A percentile compares a stretch with the other conserved stretches of the same genome.
Evolutionary conservation across 106 monocot species (phyloP).

Genomic region (Allium fistulosum): DNA sequence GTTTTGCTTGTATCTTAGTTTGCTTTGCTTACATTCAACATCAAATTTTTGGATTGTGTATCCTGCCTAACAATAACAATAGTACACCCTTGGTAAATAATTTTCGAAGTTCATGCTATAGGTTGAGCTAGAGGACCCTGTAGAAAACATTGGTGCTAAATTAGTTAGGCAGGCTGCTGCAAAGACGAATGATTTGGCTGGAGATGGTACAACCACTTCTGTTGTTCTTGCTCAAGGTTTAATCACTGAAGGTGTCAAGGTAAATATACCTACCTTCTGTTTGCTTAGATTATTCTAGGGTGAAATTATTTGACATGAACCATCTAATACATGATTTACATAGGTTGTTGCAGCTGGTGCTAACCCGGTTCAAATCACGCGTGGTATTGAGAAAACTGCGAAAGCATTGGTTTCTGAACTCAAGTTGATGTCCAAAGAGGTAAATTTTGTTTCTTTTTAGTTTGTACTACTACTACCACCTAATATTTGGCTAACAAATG

Average conservation of each 20-base stretch:
- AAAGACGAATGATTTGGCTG: conserved; percentile 59
- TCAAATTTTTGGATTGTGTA: too few relatives aligned
- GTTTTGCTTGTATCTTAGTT: too few relatives aligned
- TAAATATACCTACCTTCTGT: too few relatives aligned
- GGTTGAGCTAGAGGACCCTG: conserved; percentile 60
- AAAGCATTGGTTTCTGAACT: conserved; percentile 58
- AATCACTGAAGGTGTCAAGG: conserved; percentile 56
- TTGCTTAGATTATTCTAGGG: too few relatives aligned
- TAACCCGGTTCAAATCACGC: conserved; percentile 72
- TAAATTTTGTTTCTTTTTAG: conserved; percentile 6
- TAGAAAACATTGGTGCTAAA: conserved; percentile 67
- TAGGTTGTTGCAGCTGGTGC: conserved; percentile 47
- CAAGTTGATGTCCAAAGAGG: conserved; percentile 61
- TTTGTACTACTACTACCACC: background rate
- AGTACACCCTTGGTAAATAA: too few relatives aligned
- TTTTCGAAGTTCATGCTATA: background rate
- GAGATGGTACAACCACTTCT: conserved; percentile 58
- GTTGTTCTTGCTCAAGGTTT: conserved; percentile 59
- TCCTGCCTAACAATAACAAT: too few relatives aligned
- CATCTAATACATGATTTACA: background rate
- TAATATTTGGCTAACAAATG: background rate
- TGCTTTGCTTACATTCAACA: too few relatives aligned
- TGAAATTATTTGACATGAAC: too few relatives aligned
- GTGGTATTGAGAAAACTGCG: conserved; percentile 72
- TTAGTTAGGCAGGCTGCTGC: conserved; percentile 55